A percentile compares a stretch with the other conserved stretches of the same genome.
These are phyloP conservation scores for Clonostachys rosea DNA, from an alignment of 2,329 filamentous ascomycete genomes.

Conservation along the genomic window DNA sequence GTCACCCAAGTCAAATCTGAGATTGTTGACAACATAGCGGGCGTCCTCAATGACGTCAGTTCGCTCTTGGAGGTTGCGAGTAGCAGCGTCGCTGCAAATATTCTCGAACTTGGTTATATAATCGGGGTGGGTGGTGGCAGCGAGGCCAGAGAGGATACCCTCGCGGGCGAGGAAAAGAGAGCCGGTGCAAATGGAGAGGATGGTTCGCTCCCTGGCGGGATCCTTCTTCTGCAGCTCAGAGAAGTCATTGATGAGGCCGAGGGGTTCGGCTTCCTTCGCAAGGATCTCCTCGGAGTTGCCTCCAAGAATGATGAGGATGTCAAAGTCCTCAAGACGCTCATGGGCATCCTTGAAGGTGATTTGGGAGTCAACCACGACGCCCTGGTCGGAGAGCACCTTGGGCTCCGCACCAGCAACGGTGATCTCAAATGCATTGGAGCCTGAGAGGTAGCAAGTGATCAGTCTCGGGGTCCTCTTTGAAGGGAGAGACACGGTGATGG, in stretches of 20 bases:
- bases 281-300: conserved; percentile 61
- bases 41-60: conserved; percentile 78
- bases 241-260: conserved; percentile 70
- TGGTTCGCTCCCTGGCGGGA: conserved; percentile 73
- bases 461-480: neutral
- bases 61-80: conserved; percentile 66
- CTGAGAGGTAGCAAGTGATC: conserved; percentile 20
- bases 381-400: conserved; percentile 54
- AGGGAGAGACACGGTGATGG: neutral
- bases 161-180: conserved; percentile 72
- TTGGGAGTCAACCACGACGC: conserved; percentile 67
- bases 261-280: conserved; percentile 63
- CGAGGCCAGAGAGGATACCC: conserved; percentile 73
- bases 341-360: conserved; percentile 76
- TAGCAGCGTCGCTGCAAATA: conserved; percentile 69
- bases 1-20: conserved; percentile 78
- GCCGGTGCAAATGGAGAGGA: conserved; percentile 77
- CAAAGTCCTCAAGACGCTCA: conserved; percentile 69
- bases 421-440: conserved; percentile 52
- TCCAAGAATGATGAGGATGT: conserved; percentile 74
- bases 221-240: conserved; percentile 77
- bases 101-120: conserved; percentile 77
- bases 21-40: conserved; percentile 87
- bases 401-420: conserved; percentile 49
- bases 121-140: conserved; percentile 80